Percentiles rank a stretch among this genome's conserved stretches.
Conservation (phyloP, 2,329 filamentous ascomycete genomes). For the Hypomyces rosellus region DNA sequence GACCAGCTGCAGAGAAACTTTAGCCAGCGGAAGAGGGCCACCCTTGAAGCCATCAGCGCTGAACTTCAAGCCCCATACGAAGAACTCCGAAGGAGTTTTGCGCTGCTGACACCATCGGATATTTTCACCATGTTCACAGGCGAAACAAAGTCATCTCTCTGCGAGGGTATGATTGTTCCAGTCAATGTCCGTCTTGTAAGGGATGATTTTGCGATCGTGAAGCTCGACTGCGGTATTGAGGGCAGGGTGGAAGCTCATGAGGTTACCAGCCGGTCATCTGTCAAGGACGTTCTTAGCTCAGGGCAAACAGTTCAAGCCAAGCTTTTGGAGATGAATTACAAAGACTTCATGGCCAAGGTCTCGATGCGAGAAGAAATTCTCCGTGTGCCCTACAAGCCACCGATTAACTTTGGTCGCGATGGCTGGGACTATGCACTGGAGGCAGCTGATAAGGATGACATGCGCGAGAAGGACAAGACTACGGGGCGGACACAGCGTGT, state of each 20-base stretch:
- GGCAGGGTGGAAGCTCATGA: slow-evolving; percentile 79
- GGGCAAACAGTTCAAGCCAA: slow-evolving; percentile 87
- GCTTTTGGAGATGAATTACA: slow-evolving; percentile 79
- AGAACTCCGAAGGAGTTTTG: slow-evolving; percentile 79
- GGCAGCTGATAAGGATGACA: slow-evolving; percentile 70
- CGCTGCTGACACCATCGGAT: slow-evolving; percentile 62
- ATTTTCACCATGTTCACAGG: slow-evolving; percentile 96
- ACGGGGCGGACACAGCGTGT: slow-evolving; percentile 86
- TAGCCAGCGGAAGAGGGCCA: slow-evolving; percentile 90
- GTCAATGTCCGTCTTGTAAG: slow-evolving; percentile 84
- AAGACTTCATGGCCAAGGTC: slow-evolving; percentile 75
- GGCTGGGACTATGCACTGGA: slow-evolving; percentile 88
- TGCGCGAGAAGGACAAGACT: slow-evolving; percentile 78
- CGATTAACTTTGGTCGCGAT: slow-evolving; percentile 64
- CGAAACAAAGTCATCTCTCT: slow-evolving; percentile 77
- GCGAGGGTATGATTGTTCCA: slow-evolving; percentile 86
- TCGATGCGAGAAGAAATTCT: slow-evolving; percentile 78
- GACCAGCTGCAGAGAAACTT: slow-evolving; percentile 91
- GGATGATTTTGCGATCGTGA: slow-evolving; percentile 87
- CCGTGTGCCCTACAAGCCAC: slow-evolving; percentile 62
- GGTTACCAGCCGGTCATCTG: slow-evolving; percentile 64
- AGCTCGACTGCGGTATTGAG: slow-evolving; percentile 90
- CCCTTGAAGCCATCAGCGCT: slow-evolving; percentile 89
- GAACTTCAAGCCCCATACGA: slow-evolving; percentile 92
- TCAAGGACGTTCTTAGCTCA: slow-evolving; percentile 66